Evolutionary conservation across 169 alveolate species (phyloP).

Genomic region (Amoebophrya sp.): DNA sequence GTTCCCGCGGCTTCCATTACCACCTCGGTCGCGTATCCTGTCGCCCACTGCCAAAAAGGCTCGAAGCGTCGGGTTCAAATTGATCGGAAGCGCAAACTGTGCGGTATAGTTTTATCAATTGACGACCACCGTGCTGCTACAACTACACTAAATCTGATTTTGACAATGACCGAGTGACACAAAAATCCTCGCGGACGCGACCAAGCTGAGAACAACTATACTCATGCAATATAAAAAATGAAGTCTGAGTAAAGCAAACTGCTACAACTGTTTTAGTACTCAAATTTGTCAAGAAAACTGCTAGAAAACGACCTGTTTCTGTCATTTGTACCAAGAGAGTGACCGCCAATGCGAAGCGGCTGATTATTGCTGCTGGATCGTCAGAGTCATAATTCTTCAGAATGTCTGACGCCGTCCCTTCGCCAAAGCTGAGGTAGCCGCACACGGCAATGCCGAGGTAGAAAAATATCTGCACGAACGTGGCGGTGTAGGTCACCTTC

Average conservation of each 20-base stretch:
- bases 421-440: neutral
- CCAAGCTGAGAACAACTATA: no score
- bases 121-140: no score
- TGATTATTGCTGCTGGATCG: neutral
- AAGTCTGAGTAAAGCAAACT: no score
- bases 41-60: slow-evolving; percentile 1
- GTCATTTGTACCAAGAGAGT: neutral
- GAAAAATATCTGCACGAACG: neutral
- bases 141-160: no score
- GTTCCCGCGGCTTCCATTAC: no score
- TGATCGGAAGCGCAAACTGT: neutral
- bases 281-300: no score
- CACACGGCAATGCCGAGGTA: neutral
- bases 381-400: neutral
- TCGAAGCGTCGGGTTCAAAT: neutral
- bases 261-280: no score
- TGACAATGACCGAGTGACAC: no score
- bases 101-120: no score
- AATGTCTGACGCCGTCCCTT: neutral
- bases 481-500: neutral
- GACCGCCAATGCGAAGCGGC: neutral
- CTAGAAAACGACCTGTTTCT: no score
- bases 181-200: no score
- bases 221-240: neutral
- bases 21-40: no score